Base-by-base conservation (phyloP, 192 early-diverging fungal species). In the Backusella australiensis region DNA sequence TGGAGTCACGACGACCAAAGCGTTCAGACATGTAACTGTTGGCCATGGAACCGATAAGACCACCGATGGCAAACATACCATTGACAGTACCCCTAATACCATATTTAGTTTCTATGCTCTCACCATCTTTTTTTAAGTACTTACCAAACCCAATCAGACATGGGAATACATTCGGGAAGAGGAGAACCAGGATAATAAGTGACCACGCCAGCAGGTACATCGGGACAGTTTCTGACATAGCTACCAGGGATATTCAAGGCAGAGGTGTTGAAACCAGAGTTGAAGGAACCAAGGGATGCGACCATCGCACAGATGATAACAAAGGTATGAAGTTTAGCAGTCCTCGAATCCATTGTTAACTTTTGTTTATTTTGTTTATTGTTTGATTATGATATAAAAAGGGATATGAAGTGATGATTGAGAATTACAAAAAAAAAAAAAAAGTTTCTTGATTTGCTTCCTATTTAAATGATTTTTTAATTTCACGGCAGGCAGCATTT, bases 1-100 rank as follows among this genome's bases (percentile, higher is more conserved):
- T 83, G 5, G 85, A 77, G 59, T 87, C 84, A 75, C 90, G 88
- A 74, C 92, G 90, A n/a, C 93, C 93, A 67, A 85, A 87, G 44
- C 75, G 70, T 74, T 88, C 79, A 41, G 90, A 84, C 71, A 92
- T 80, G 15, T 79, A 76, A 63, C 89, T 89, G 65, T 90, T 90
- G 19, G 85, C 75, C 34, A 93, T 77, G 32, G 86, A 91, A 35
- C 93, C 93, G 6, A 88, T 17, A 17, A 93, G 81, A 44, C 91
- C 92, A 52, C 92, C 93, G 36, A 88, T 75, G 11, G 89, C 85
- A 71, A 82, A 89, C 79, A 86, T 84, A 72, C 87, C 89, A 70
- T 85, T 87, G n/a, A 86, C 85, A 35, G 87, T 77, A 35, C 89
- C 89, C 89, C 89, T 80, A 41, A 74, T 77, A 36, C 17, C 39